Base-by-base conservation (phyloP, 2,329 filamentous ascomycete genomes). In the Botrytis tulipae region DNA sequence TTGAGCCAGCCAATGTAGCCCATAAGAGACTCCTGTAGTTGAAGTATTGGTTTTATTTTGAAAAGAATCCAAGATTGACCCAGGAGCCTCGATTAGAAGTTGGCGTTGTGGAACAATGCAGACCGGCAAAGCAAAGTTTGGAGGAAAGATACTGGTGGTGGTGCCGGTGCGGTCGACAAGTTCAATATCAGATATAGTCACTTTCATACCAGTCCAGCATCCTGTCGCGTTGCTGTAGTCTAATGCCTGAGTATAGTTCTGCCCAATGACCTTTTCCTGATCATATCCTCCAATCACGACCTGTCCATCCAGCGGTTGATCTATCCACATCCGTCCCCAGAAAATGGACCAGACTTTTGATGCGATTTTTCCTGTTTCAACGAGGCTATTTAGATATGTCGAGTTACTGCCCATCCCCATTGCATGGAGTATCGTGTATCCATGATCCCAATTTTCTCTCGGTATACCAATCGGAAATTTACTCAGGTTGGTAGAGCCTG, bases 311-410 rank as follows among this genome's bases (percentile, higher is more conserved):
- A 60, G 22, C 6, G 67, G 48, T 42, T 57, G 46, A 42, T 37
- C 25, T 70, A 70, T 22, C 51, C 67, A 70, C 67, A 70, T 70
- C 37, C 67, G 51, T 8, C 67, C 67, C 67, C 67, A 70, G 51
- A 60, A 70, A 59, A 70, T 70, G 22, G 51, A 70, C 67, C 67
- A 70, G 8, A 70, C 51, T 29, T 12, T 57, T 40, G 67, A 70
- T 59, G 67, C 25, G 22, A 70, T 70, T 10, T 37, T 57, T 12
- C 37, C 37, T 9, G 35, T 59, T 20, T 42, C 20, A 20, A 60
- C 35, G 10, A 70, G 46, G 37, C 48, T 32, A 4, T 57, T 44
- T 20, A 60, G 9, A 35, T 60, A 70, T 42, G 48, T 60, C 3
- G 67, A 70, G n/a, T 70, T 46, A n/a, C 3, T 42, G 32, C 67